These are phyloP conservation scores for Pichia sp. DNA, from an alignment of 1,139 yeast species.

Conservation along the genomic window DNA sequence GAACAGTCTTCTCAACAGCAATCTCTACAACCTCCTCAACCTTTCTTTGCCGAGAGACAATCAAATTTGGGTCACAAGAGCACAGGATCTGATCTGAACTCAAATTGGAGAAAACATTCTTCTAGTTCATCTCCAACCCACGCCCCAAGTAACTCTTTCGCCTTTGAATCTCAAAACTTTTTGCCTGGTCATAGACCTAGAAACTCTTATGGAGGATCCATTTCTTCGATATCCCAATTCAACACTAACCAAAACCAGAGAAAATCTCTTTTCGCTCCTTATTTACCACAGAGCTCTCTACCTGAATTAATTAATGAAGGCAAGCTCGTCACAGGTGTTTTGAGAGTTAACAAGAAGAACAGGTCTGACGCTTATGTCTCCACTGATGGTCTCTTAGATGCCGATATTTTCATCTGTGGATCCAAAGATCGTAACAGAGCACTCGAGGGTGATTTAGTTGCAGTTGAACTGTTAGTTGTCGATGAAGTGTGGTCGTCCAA, in stretches of 20 bases:
- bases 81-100: constrained; percentile 56
- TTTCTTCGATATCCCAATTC: constrained; percentile 44
- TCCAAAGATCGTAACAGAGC: constrained; percentile 99
- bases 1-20: constrained; percentile 11
- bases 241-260: constrained; percentile 40
- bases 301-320: constrained; percentile 91
- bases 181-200: constrained; percentile 66
- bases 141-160: constrained; percentile 1
- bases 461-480: constrained; percentile 86
- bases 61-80: constrained; percentile 44
- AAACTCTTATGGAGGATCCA: constrained; percentile 60
- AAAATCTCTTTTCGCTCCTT: constrained; percentile 91
- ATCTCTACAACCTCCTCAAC: constrained; percentile 24
- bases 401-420: constrained; percentile 96
- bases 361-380: constrained; percentile 97
- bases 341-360: constrained; percentile 91
- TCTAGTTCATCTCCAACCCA: constrained; percentile 22
- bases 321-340: constrained; percentile 81
- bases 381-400: constrained; percentile 90
- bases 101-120: constrained; percentile 52
- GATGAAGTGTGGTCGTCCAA: constrained; percentile 98
- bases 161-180: constrained; percentile 50
- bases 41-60: constrained; percentile 32
- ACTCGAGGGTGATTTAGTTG: constrained; percentile 92
- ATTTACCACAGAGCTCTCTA: constrained; percentile 85